Conservation (phyloP, 176 grass and related monocot genomes). For the Musa beccarii region DNA sequence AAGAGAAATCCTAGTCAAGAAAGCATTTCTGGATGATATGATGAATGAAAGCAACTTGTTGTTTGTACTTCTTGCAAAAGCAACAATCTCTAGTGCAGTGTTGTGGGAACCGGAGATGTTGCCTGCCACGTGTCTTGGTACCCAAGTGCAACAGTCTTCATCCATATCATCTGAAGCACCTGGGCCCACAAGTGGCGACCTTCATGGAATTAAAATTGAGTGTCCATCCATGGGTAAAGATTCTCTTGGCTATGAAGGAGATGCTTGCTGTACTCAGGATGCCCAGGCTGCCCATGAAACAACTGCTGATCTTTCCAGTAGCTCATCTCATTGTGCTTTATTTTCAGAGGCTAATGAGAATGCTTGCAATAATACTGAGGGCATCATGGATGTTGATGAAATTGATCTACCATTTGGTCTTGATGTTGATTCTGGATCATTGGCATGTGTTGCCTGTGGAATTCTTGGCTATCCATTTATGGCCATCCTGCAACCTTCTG, state of each 20-base stretch:
- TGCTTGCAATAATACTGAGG: conserved; percentile 4
- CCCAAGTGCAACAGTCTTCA: conserved; percentile 27
- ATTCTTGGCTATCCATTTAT: conserved; percentile 99
- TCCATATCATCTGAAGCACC: conserved; percentile 22
- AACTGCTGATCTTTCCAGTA: not conserved
- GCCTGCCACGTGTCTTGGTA: conserved; percentile 32
- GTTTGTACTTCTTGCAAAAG: conserved; percentile 50
- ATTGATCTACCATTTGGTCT: conserved; percentile 74
- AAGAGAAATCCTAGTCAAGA: conserved; percentile 75
- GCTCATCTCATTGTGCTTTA: conserved; percentile 10
- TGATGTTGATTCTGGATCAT: conserved; percentile 89
- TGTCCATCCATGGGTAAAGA: not conserved
- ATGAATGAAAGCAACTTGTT: conserved; percentile 66
- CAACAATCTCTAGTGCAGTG: conserved; percentile 46
- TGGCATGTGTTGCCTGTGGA: conserved; percentile 96
- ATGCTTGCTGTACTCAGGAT: conserved; percentile 12
- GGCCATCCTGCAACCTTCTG: conserved; percentile 79
- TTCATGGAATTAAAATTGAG: conserved; percentile 13
- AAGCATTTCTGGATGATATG: conserved; percentile 91
- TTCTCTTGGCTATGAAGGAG: not conserved
- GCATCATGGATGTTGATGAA: conserved; percentile 34
- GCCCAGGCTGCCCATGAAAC: not conserved
- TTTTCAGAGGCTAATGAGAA: conserved; percentile 14
- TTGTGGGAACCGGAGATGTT: conserved; percentile 91
- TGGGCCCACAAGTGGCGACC: conserved; percentile 24